Evolutionary conservation across 768 basidiomycete species (phyloP).

Genomic region (Lactifluus subvellereus): DNA sequence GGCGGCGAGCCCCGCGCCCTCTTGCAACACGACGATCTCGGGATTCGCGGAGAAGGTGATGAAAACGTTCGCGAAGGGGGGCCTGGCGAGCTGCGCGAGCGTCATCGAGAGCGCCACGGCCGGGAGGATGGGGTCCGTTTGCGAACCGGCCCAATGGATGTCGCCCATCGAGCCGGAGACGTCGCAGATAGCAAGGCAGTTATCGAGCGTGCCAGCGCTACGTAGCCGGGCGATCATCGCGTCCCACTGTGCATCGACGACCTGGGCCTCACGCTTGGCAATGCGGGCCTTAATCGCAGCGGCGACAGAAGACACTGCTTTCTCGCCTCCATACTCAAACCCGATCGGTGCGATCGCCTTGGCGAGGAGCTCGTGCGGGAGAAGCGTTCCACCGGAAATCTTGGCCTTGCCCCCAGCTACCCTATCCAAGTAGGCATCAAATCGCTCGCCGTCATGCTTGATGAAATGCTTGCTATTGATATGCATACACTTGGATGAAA

Average conservation of each 20-base stretch:
- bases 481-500: conserved; percentile 58
- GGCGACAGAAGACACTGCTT: conserved; percentile 21
- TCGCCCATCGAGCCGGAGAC: conserved; percentile 69
- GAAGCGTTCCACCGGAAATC: conserved; percentile 62
- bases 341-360: conserved; percentile 30
- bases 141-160: conserved; percentile 5
- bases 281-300: conserved; percentile 30
- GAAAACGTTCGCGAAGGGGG: conserved; percentile 61
- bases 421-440: conserved; percentile 48
- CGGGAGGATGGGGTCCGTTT: conserved; percentile 46
- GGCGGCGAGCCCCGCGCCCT: conserved; percentile 34
- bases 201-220: conserved; percentile 53
- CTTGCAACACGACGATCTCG: conserved; percentile 44
- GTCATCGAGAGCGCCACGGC: conserved; percentile 62
- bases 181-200: conserved; percentile 63
- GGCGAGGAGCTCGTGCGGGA: conserved; percentile 55
- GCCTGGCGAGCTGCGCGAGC: conserved; percentile 52
- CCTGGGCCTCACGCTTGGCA: conserved; percentile 36
- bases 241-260: conserved; percentile 64
- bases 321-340: neutral
- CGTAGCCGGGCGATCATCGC: conserved; percentile 47
- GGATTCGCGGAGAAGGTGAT: conserved; percentile 61
- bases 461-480: conserved; percentile 50
- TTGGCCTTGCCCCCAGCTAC: conserved; percentile 50
- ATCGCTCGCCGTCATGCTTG: conserved; percentile 52